Evolutionary conservation across 257 asterid genomes (phyloP).

Genomic region (Eustoma russellianum): DNA sequence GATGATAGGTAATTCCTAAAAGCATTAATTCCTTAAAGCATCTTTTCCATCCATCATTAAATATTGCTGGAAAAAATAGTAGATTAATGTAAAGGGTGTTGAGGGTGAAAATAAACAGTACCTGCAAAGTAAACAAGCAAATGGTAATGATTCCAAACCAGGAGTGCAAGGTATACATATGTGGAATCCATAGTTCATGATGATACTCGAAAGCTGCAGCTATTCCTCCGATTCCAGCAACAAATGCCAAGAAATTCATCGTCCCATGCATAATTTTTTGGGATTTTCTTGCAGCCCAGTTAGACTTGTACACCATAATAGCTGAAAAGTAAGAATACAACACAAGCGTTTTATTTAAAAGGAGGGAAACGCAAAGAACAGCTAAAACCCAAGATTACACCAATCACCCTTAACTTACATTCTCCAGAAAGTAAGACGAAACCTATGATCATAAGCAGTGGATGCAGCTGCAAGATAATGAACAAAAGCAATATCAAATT

Average conservation of each 20-base stretch:
- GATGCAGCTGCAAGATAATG: constrained; percentile 41
- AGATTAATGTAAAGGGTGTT: background rate
- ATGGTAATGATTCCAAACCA: constrained; percentile 64
- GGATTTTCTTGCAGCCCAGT: constrained; percentile 11
- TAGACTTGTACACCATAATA: constrained; percentile 36
- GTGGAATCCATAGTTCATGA: constrained; percentile 15
- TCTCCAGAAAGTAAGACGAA: constrained; percentile 43
- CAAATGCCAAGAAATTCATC: constrained; percentile 40
- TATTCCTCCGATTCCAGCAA: constrained; percentile 38
- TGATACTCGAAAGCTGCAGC: constrained; percentile 55
- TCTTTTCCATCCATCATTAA: background rate
- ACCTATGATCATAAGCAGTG: constrained; percentile 54
- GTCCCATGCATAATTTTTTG: constrained; percentile 34
- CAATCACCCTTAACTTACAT: constrained; percentile 26
- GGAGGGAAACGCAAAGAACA: no score
- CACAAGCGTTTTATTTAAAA: no score
- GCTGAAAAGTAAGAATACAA: constrained; percentile 28
- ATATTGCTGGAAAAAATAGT: background rate
- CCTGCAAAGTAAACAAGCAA: constrained; percentile 39
- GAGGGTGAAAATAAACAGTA: constrained; percentile 1
- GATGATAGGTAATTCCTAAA: no score
- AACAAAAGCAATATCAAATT: background rate
- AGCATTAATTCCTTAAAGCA: no score
- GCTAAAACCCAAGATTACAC: background rate
- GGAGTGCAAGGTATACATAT: constrained; percentile 54